Percentiles rank a stretch among this genome's conserved stretches.
Evolutionary conservation across 1,139 yeast genomes (phyloP).

Genomic region (Saccharomycopsis phalli): DNA sequence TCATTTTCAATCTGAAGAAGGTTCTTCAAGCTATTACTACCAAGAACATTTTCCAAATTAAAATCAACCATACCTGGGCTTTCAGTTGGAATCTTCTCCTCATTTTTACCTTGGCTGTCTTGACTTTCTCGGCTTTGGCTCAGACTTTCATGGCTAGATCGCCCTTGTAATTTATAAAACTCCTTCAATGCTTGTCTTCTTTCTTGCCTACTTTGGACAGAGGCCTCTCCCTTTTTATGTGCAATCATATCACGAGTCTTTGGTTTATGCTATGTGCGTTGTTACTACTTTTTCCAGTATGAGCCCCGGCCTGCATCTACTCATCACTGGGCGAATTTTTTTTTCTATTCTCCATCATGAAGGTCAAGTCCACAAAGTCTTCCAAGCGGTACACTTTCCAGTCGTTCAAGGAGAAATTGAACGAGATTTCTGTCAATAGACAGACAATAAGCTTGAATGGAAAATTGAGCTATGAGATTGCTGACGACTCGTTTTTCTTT

Average conservation of each 20-base stretch:
- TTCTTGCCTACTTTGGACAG: conserved; percentile 5
- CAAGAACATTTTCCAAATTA: conserved; percentile 13
- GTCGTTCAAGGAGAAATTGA: conserved; percentile 79
- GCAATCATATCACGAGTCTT: neutral
- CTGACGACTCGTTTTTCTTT: conserved; percentile 68
- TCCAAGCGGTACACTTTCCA: conserved; percentile 54
- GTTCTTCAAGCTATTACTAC: conserved; percentile 12
- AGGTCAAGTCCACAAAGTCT: conserved; percentile 39
- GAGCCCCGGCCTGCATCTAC: too few species aligned
- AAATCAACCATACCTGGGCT: too few species aligned
- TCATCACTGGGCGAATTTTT: too few species aligned
- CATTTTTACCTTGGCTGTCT: neutral
- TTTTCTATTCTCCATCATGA: conserved; percentile 6
- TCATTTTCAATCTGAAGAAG: conserved; percentile 16
- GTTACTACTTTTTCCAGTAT: too few species aligned
- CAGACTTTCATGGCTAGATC: conserved; percentile 3
- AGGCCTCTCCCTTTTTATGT: conserved; percentile 5
- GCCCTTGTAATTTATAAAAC: conserved; percentile 20
- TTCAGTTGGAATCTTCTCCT: conserved; percentile 1
- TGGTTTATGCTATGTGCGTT: too few species aligned
- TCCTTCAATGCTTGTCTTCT: conserved; percentile 19
- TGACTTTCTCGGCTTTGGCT: neutral
- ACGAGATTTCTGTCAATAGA: conserved; percentile 53
- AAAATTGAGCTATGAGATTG: conserved; percentile 6
- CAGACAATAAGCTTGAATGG: conserved; percentile 7